Base-by-base conservation (phyloP, 345 rosid genomes). In the Citropsis articulata region DNA sequence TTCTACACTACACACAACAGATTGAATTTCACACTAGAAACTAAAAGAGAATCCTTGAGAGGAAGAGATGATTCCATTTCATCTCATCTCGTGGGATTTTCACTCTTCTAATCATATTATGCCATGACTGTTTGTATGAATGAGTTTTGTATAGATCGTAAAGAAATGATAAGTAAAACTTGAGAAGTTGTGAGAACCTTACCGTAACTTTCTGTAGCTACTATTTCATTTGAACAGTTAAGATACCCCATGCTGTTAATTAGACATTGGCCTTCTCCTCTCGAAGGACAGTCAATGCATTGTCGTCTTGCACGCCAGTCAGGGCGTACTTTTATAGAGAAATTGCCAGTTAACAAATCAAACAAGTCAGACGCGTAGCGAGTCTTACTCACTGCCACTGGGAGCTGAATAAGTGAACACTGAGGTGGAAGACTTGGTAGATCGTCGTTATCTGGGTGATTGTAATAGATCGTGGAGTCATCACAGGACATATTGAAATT, bases 371-470 rank as follows among this genome's bases (percentile, higher is more conserved):
- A 3, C 13, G 10, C 0, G 9, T 28, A 5, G 22, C 3, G 45
- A 27, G 75, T 59, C 72, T 72, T 75, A 24, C 57, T 81, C 48
- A 31, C 21, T 14, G 72, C 79, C 56, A 36, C 21, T 7, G 72
- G 87, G 42, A 72, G 61, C 35, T 53, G 80, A 64, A 87, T 61
- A 22, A 13, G 22, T n/a, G 86, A 80, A 77, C 92, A 83, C 25
- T 74, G 35, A 59, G 59, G 67, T 24, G 75, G 82, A 70, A 61
- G 50, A 64, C 18, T 10, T 28, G 72, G 67, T 1, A 7, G 16
- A 24, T 2, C 9, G 40, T 21, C 10, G 16, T 24, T 9, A 30
- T 0, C 3, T 24, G 12, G 9, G 0, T 10, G 8, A 27, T n/a
- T 38, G 66, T 77, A 75, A 9, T 48, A 75, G 25, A 79, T 18